Conservation (phyloP, 441 rosid genomes). For the Populus tomentosa region DNA sequence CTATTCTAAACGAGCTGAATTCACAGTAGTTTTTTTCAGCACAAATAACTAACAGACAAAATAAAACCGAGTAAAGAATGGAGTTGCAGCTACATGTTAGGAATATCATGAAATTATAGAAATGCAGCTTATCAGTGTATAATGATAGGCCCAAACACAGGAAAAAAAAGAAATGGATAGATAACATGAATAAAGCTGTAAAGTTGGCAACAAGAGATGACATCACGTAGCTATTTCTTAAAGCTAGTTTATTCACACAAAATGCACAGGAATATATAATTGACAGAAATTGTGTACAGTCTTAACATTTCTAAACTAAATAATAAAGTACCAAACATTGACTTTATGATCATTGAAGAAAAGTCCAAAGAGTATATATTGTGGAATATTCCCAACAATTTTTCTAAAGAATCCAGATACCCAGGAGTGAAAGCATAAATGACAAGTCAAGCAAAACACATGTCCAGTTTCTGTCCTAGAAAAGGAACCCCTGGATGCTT, state of each 20-base stretch:
- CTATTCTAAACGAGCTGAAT: background rate
- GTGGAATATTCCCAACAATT: conserved; percentile 57
- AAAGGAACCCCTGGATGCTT: too few species aligned
- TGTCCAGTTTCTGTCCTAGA: conserved; percentile 1
- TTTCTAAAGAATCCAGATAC: conserved; percentile 25
- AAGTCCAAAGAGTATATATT: conserved; percentile 37
- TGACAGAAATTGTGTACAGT: background rate
- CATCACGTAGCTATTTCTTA: background rate
- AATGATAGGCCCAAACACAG: background rate
- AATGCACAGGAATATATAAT: background rate
- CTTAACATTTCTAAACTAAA: conserved; percentile 6
- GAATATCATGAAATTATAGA: background rate
- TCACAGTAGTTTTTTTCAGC: background rate
- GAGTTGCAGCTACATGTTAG: background rate
- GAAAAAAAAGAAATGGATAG: background rate
- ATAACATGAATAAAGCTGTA: background rate
- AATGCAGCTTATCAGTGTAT: background rate
- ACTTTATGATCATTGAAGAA: conserved; percentile 30
- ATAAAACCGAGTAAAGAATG: background rate
- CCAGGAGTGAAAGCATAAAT: conserved; percentile 16
- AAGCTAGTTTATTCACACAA: background rate
- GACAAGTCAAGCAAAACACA: conserved; percentile 22
- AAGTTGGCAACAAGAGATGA: background rate
- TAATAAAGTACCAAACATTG: conserved; percentile 33
- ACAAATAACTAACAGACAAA: background rate